Conservation (phyloP, 805 yeast species). For the Metschnikowia amazonensis region DNA sequence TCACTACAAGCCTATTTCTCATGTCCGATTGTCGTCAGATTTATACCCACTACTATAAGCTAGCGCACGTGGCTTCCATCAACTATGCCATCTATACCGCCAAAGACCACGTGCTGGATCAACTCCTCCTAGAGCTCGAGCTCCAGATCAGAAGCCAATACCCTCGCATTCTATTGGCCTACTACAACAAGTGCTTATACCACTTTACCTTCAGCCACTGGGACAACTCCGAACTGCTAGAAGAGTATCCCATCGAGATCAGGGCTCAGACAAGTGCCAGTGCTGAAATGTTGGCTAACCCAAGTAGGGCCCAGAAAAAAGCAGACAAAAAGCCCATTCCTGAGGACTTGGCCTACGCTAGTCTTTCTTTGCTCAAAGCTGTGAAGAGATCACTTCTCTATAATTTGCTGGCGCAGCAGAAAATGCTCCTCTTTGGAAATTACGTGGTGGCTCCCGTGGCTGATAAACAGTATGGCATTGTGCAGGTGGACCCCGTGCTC, state of each 20-base stretch:
- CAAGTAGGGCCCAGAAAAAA: constrained; percentile 22
- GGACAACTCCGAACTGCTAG: constrained; percentile 3
- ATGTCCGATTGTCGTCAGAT: constrained; percentile 10
- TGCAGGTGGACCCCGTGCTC: constrained; percentile 37
- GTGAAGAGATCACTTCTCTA: constrained; percentile 36
- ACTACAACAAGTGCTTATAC: constrained; percentile 39
- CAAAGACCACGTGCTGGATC: constrained; percentile 28
- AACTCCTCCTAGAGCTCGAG: constrained; percentile 38
- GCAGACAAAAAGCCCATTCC: constrained; percentile 9
- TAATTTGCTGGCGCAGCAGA: constrained; percentile 26
- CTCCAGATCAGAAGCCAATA: constrained; percentile 31
- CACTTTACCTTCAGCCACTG: constrained; percentile 32
- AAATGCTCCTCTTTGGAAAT: constrained; percentile 36
- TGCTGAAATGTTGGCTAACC: constrained; percentile 29
- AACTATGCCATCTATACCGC: constrained; percentile 30
- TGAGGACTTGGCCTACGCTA: constrained; percentile 31
- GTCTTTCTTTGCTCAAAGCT: constrained; percentile 37
- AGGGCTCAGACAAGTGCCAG: background rate
- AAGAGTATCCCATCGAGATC: background rate
- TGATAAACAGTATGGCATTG: constrained; percentile 20
- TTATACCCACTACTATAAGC: constrained; percentile 37
- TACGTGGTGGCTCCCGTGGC: constrained; percentile 19
- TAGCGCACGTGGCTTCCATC: constrained; percentile 34
- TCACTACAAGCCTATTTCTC: no score
- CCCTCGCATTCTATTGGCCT: constrained; percentile 38